phyloP scores from a whole-genome alignment of 768 basidiomycete species.

The Rhodotorula toruloides region DNA sequence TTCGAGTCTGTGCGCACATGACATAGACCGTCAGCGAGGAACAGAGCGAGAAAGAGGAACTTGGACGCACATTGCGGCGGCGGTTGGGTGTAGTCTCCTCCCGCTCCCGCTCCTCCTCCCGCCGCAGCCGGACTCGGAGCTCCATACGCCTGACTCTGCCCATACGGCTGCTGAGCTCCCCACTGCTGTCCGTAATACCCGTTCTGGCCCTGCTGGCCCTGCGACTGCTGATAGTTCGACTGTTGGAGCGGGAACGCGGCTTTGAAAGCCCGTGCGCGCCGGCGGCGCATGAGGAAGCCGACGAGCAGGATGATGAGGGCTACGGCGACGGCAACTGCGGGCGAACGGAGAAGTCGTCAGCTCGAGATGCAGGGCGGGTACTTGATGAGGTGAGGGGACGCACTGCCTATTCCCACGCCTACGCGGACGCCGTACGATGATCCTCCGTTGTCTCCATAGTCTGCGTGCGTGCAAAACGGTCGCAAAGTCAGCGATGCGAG shows the following conservation, averaged over 20 bases:
- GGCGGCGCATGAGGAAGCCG: slow-evolving; percentile 18
- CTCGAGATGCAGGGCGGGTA: neutral
- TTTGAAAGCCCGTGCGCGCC: slow-evolving; percentile 31
- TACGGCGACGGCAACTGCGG: slow-evolving; percentile 21
- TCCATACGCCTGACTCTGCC: neutral
- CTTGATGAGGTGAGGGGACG: neutral
- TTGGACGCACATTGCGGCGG: slow-evolving; percentile 26
- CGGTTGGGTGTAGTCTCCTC: neutral
- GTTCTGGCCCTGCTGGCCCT: neutral
- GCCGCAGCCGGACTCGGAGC: neutral
- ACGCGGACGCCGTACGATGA: slow-evolving; percentile 15
- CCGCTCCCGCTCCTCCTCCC: neutral
- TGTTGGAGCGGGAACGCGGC: slow-evolving; percentile 25
- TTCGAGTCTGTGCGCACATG: slow-evolving; percentile 20
- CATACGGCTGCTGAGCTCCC: neutral
- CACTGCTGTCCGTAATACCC: slow-evolving; percentile 1
- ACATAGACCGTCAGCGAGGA: too few species aligned
- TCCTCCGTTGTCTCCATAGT: slow-evolving; percentile 18
- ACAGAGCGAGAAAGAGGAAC: too few species aligned
- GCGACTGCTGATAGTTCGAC: neutral
- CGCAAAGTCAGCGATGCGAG: neutral
- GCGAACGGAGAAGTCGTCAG: neutral
- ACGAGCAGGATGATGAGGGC: slow-evolving; percentile 23
- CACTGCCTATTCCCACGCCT: slow-evolving; percentile 28
- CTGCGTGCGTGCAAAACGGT: slow-evolving; percentile 8